These are phyloP conservation scores for Trametes gibbosa DNA, from an alignment of 768 basidiomycete species.

Conservation along the genomic window DNA sequence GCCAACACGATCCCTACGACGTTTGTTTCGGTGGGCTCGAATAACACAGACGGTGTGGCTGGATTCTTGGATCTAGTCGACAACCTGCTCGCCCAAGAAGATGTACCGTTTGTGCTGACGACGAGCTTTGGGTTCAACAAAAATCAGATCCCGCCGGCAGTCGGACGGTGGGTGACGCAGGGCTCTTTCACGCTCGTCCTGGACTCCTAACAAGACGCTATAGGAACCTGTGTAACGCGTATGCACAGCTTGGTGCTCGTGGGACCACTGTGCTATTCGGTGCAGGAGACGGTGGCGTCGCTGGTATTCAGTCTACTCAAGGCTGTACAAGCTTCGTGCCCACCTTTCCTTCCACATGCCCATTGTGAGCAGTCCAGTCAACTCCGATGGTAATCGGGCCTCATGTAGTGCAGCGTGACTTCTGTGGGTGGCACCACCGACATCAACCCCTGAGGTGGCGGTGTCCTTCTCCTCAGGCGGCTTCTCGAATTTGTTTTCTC, in stretches of 20 bases:
- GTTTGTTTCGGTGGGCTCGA: slow-evolving; percentile 31
- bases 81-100: slow-evolving; percentile 41
- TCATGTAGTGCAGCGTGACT: slow-evolving; percentile 26
- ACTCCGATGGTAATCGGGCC: background rate
- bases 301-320: slow-evolving; percentile 21
- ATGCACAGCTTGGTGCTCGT: slow-evolving; percentile 33
- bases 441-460: slow-evolving; percentile 28
- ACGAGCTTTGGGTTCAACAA: slow-evolving; percentile 57
- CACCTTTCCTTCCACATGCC: slow-evolving; percentile 35
- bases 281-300: slow-evolving; percentile 36
- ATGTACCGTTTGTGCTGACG: slow-evolving; percentile 56
- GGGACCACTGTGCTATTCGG: slow-evolving; percentile 35
- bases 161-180: slow-evolving; percentile 7
- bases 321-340: slow-evolving; percentile 32
- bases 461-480: slow-evolving; percentile 35
- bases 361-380: slow-evolving; percentile 25
- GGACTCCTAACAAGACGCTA: slow-evolving; percentile 18
- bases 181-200: slow-evolving; percentile 38
- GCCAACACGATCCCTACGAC: slow-evolving; percentile 28
- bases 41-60: slow-evolving; percentile 27
- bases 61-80: slow-evolving; percentile 49
- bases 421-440: slow-evolving; percentile 34
- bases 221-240: slow-evolving; percentile 34
- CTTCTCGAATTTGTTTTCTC: slow-evolving; percentile 34
- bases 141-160: background rate